Percentiles rank a stretch among this genome's conserved stretches.
These are phyloP conservation scores for Nannochloris sp. DNA, from an alignment of 139 green algal genomes.

Conservation along the genomic window DNA sequence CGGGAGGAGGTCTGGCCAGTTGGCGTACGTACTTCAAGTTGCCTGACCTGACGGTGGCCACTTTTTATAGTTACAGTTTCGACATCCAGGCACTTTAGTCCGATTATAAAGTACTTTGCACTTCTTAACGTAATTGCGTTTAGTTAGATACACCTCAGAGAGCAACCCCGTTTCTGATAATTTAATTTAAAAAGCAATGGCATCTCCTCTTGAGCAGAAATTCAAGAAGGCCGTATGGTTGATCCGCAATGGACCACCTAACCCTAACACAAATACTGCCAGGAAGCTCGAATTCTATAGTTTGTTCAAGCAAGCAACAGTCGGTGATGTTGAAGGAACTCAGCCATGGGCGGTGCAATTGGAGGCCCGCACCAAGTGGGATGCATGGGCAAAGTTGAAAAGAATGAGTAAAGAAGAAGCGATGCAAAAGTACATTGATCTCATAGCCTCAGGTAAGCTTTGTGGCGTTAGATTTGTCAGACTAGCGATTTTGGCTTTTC, in stretches of 20 bases:
- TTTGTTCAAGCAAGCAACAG: slow-evolving; percentile 62
- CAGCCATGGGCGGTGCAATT: slow-evolving; percentile 58
- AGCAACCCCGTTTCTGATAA: too few relatives aligned
- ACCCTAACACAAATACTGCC: slow-evolving; percentile 35
- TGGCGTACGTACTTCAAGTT: too few relatives aligned
- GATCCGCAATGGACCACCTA: slow-evolving; percentile 52
- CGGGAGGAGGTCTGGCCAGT: too few relatives aligned
- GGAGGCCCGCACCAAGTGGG: slow-evolving; percentile 60
- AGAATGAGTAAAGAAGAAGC: slow-evolving; percentile 63
- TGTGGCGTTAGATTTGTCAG: neutral
- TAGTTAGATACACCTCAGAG: too few relatives aligned
- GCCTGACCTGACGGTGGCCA: too few relatives aligned
- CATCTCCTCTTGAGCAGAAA: slow-evolving; percentile 27
- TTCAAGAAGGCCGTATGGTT: slow-evolving; percentile 64
- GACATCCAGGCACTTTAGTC: too few relatives aligned
- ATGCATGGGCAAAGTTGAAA: slow-evolving; percentile 63
- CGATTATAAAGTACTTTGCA: too few relatives aligned
- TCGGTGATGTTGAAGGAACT: slow-evolving; percentile 42
- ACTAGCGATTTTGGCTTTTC: neutral
- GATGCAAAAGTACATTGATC: slow-evolving; percentile 64
- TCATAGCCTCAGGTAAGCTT: slow-evolving; percentile 22
- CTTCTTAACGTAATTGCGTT: too few relatives aligned
- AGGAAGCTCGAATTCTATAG: slow-evolving; percentile 55
- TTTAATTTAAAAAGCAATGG: too few relatives aligned
- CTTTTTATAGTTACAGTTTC: too few relatives aligned